Percentiles rank a stretch among this genome's conserved stretches.
phyloP scores from a whole-genome alignment of 2,329 filamentous ascomycete genomes.

The Xylaria polymorpha region DNA sequence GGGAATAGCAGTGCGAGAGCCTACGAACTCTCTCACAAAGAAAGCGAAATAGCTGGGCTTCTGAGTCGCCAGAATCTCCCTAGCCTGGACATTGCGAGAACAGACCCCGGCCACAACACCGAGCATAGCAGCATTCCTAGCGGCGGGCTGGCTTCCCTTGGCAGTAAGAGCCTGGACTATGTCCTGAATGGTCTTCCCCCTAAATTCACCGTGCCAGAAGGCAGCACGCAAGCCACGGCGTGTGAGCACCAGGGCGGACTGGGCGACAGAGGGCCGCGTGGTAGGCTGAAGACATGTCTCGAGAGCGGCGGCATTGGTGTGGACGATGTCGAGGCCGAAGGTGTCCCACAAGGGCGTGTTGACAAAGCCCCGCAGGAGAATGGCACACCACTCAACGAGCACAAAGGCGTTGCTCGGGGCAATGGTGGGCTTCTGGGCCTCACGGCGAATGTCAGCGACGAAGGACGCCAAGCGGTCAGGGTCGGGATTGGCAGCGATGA shows the following conservation, averaged over 20 bases:
- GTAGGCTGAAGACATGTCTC: constrained; percentile 79
- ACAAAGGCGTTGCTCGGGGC: constrained; percentile 86
- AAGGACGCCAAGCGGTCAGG: constrained; percentile 72
- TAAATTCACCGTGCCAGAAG: constrained; percentile 68
- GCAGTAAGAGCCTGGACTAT: constrained; percentile 74
- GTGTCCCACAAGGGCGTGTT: constrained; percentile 71
- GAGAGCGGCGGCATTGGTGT: constrained; percentile 76
- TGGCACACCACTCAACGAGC: constrained; percentile 87
- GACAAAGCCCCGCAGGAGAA: constrained; percentile 78
- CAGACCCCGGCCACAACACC: constrained; percentile 90
- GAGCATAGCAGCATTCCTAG: constrained; percentile 80
- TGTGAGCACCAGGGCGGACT: constrained; percentile 81
- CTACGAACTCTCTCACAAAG: constrained; percentile 85
- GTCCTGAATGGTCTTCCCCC: constrained; percentile 70
- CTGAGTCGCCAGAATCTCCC: constrained; percentile 69
- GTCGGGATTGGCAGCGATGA: constrained; percentile 70
- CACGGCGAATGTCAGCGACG: constrained; percentile 73
- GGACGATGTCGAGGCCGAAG: constrained; percentile 73
- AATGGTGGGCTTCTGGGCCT: constrained; percentile 81
- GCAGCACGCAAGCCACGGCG: constrained; percentile 82
- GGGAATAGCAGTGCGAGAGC: constrained; percentile 78
- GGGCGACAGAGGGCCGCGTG: constrained; percentile 71
- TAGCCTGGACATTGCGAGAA: constrained; percentile 73
- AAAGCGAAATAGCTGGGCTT: constrained; percentile 83
- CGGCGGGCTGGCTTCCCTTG: constrained; percentile 72